Conservation (phyloP, 352 stramenopile species). For the Thalassiosira oceanica region DNA sequence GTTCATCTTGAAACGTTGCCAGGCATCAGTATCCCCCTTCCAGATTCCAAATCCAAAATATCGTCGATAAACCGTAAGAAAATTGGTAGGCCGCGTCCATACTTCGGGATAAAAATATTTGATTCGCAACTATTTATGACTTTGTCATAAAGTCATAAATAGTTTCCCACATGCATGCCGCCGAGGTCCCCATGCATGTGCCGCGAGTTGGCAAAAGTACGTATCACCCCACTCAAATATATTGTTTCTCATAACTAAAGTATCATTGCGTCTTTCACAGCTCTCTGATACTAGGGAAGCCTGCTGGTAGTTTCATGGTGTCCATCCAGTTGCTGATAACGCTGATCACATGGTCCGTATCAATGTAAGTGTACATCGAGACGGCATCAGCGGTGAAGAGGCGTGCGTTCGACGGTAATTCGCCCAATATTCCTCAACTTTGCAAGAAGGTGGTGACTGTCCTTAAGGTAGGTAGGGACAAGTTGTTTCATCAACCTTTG, state of each 20-base stretch:
- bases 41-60: conserved; percentile 14
- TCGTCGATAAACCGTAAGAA: conserved; percentile 36
- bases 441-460: conserved; percentile 3
- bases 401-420: conserved; percentile 3
- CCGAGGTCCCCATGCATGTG: conserved; percentile 27
- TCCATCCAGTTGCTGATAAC: conserved; percentile 15
- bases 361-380: conserved; percentile 31
- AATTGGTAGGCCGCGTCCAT: conserved; percentile 1
- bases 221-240: conserved; percentile 29
- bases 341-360: conserved; percentile 14
- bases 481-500: conserved; percentile 10
- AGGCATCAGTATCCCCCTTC: not conserved
- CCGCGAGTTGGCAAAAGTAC: conserved; percentile 18
- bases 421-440: not conserved
- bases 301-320: conserved; percentile 5
- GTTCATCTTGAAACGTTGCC: not conserved
- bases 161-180: conserved; percentile 22
- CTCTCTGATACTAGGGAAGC: too few relatives aligned
- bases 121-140: too few relatives aligned
- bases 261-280: conserved; percentile 21
- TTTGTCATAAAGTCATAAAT: conserved; percentile 19
- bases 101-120: not conserved
- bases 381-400: conserved; percentile 28
- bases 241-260: conserved; percentile 30
- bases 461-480: conserved; percentile 9